These are phyloP conservation scores for Arbutus unedo DNA, from an alignment of 148 eudicot species.

Conservation along the genomic window DNA sequence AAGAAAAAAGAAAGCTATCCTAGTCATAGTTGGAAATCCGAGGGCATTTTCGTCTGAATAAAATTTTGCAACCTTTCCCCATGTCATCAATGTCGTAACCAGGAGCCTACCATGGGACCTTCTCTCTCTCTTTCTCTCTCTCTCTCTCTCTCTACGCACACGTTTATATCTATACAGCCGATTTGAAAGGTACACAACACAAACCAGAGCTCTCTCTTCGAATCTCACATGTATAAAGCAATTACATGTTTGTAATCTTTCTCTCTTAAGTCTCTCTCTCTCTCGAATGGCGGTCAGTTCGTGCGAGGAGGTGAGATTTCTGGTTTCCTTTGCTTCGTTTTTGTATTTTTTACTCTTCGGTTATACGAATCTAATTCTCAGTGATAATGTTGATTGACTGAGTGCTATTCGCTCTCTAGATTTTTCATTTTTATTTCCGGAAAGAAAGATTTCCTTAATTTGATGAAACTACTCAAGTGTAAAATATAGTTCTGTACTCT, in stretches of 20 bases:
- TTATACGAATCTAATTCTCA: neutral
- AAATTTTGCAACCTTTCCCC: neutral
- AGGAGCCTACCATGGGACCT: neutral
- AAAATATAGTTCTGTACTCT: too few relatives aligned
- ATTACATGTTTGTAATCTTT: neutral
- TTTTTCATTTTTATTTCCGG: neutral
- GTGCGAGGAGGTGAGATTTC: slow-evolving; percentile 44
- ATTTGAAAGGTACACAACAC: neutral
- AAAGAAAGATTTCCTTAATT: neutral
- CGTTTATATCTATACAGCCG: neutral
- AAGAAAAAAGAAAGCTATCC: neutral
- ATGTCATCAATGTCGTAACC: neutral
- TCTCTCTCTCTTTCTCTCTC: slow-evolving; percentile 13
- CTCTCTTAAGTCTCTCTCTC: neutral
- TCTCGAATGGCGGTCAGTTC: slow-evolving; percentile 44
- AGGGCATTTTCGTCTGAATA: neutral
- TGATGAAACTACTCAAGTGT: too few relatives aligned
- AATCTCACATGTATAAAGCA: neutral
- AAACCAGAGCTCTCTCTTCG: slow-evolving; percentile 1
- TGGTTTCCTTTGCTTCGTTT: neutral
- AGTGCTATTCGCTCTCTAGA: neutral
- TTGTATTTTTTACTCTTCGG: neutral
- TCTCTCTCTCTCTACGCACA: neutral
- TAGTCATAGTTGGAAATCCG: neutral
- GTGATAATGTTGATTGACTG: neutral